Base-by-base conservation (phyloP, 2,329 filamentous ascomycete species). In the Rhynchosporium agropyri region DNA sequence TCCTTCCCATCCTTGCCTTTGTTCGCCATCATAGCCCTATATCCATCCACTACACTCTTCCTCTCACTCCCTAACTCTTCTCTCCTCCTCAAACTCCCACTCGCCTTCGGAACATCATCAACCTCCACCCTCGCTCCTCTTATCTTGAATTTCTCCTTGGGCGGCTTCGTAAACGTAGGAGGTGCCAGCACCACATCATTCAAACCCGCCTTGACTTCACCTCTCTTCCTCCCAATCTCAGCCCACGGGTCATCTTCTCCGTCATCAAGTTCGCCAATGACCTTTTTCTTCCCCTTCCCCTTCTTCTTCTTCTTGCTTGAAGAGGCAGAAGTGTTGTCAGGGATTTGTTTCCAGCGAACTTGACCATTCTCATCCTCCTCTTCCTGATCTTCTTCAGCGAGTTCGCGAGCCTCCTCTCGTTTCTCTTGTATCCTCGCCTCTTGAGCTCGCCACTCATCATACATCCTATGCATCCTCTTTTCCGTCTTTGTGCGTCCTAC, bases 401-500 rank as follows among this genome's bases (percentile, higher is more conserved):
- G 28, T 50, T 76, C 74, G 10, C 61, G 31, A 1, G 63, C 70
- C 26, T 73, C 73, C 45, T 69, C 62, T n/a, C 68, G 49, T 55
- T 67, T 69, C 54, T 76, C 72, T 36, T 74, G 67, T 7, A 73
- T 72, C 50, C 85, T 86, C 58, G 79, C 79, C 28, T 90, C 89
- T 70, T 89, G 84, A 68, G 87, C 87, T 59, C 83, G 80, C 83
- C 90, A 92, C 69, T 94, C 90, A 50, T 89, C 88, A 74, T 93
- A 91, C 67, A 91, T 82, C 72, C 90, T 90, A 70, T 88, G 87
- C 80, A 97, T 88, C 68, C 89, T 88, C 74, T 87, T 89, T 78
- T 97, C 93, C 72, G 93, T 95, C 75, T 88, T 89, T 5, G 93
- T 97, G 58, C 85, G 82, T 66, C 85, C 83, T 20, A 87, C 83